Evolutionary conservation across 2,329 filamentous ascomycete genomes (phyloP).

Genomic region (Pseudogymnoascus sp.): DNA sequence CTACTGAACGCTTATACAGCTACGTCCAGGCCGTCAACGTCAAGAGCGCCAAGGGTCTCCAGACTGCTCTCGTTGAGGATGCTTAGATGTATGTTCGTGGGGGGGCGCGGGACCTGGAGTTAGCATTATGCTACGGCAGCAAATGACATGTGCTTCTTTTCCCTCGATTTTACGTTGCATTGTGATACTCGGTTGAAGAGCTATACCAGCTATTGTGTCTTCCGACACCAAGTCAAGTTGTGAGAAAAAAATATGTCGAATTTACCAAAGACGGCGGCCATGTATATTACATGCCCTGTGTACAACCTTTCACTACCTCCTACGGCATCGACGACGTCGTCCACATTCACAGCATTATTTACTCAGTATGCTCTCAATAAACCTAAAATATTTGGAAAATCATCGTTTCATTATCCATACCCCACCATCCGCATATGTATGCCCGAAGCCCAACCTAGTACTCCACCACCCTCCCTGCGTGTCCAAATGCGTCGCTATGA

Average conservation of each 20-base stretch:
- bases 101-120: constrained; percentile 13
- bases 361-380: background rate
- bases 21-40: constrained; percentile 99
- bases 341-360: background rate
- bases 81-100: constrained; percentile 33
- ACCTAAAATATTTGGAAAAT: background rate
- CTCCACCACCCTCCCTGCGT: constrained; percentile 1
- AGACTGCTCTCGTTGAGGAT: constrained; percentile 79
- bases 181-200: background rate
- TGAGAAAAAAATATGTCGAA: background rate
- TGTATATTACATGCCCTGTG: background rate
- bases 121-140: constrained; percentile 15
- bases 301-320: background rate
- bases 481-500: constrained; percentile 4
- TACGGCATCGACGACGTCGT: background rate
- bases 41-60: constrained; percentile 97
- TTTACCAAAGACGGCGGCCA: background rate
- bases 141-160: constrained; percentile 15
- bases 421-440: background rate
- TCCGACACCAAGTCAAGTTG: background rate
- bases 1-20: constrained; percentile 99
- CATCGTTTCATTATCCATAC: background rate
- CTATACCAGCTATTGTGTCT: background rate
- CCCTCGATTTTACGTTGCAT: constrained; percentile 5
- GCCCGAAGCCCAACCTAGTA: constrained; percentile 1